These are phyloP conservation scores for Pichia sp. DNA, from an alignment of 1,139 yeast genomes.

Conservation along the genomic window DNA sequence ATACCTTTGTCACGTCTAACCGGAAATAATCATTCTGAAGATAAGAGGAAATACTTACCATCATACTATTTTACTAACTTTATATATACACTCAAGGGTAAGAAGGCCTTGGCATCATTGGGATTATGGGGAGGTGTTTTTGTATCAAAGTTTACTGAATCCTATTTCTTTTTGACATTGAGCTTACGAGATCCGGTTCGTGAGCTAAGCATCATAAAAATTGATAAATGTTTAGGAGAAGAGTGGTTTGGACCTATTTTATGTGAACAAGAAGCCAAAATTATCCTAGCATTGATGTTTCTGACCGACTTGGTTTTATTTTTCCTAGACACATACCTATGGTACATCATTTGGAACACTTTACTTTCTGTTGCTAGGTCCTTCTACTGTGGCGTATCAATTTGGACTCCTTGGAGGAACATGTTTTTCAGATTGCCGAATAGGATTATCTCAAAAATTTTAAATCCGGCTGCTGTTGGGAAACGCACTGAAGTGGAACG, in stretches of 20 bases:
- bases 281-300: conserved; percentile 38
- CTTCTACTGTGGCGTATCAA: conserved; percentile 48
- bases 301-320: conserved; percentile 45
- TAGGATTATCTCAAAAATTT: conserved; percentile 44
- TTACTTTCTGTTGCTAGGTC: conserved; percentile 44
- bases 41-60: conserved; percentile 35
- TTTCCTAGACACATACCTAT: conserved; percentile 50
- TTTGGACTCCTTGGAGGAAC: conserved; percentile 58
- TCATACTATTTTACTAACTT: conserved; percentile 38
- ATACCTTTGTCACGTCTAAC: conserved; percentile 47
- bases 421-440: conserved; percentile 49
- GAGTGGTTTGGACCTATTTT: conserved; percentile 38
- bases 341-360: conserved; percentile 55
- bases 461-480: conserved; percentile 35
- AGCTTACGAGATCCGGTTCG: conserved; percentile 47
- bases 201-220: conserved; percentile 41
- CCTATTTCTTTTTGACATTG: conserved; percentile 47
- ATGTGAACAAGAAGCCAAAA: conserved; percentile 40
- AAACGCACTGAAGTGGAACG: conserved; percentile 30
- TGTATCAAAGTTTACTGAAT: conserved; percentile 44
- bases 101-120: conserved; percentile 40
- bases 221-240: conserved; percentile 42
- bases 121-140: conserved; percentile 48
- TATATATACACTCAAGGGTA: conserved; percentile 37
- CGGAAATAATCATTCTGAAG: conserved; percentile 28